phyloP scores from a whole-genome alignment of 192 early-diverging fungal species.

The Borealophlyctis nickersoniae region DNA sequence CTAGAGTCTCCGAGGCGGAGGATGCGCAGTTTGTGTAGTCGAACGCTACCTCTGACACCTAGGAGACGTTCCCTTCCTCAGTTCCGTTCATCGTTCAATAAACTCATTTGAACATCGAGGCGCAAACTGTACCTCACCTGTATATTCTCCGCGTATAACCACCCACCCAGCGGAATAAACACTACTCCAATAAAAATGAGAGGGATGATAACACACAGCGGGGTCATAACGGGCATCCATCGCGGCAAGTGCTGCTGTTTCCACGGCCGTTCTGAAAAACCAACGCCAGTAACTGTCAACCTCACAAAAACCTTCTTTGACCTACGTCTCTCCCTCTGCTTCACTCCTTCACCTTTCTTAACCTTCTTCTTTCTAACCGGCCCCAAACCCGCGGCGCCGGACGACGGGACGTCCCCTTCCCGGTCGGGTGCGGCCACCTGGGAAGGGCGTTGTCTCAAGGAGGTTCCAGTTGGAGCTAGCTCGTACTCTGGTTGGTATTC shows the following conservation, averaged over 20 bases:
- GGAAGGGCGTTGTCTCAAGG: no score
- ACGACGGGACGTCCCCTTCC: no score
- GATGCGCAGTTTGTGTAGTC: constrained; percentile 86
- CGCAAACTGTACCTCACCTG: not conserved
- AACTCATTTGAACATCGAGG: not conserved
- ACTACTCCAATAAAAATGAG: constrained; percentile 18
- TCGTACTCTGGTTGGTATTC: no score
- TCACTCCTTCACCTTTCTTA: no score
- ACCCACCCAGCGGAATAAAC: constrained; percentile 25
- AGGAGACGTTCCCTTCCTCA: not conserved
- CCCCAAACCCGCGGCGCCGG: no score
- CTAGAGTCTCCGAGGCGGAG: constrained; percentile 1
- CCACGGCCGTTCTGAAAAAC: constrained; percentile 20
- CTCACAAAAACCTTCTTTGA: no score
- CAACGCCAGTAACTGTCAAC: no score
- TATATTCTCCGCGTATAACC: not conserved
- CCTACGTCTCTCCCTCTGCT: no score
- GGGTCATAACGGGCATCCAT: constrained; percentile 22
- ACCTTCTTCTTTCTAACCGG: no score
- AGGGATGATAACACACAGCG: constrained; percentile 8
- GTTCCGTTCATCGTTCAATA: not conserved
- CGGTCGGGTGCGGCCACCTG: no score
- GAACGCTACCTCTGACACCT: constrained; percentile 81
- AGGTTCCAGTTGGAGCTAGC: no score
- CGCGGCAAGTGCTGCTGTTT: constrained; percentile 19